These are phyloP conservation scores for Blastomyces percursus DNA, from an alignment of 2,329 filamentous ascomycete genomes.

Conservation along the genomic window DNA sequence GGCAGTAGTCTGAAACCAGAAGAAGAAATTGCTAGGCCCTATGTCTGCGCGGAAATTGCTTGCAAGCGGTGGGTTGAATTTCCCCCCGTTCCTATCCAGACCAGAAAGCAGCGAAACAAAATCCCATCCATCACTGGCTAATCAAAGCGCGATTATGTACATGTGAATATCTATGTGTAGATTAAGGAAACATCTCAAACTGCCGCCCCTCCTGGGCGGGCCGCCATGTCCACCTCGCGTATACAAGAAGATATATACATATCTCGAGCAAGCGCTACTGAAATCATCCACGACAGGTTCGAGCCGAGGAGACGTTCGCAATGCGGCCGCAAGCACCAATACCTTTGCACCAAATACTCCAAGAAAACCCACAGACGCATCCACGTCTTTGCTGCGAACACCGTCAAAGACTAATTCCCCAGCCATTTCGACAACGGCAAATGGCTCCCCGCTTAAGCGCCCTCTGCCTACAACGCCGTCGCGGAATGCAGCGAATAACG, in stretches of 20 bases:
- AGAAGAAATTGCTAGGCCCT: constrained; percentile 75
- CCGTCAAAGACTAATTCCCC: constrained; percentile 6
- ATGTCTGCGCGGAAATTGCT: constrained; percentile 79
- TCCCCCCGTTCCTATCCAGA: background rate
- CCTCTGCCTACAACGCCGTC: background rate
- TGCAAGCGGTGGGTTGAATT: constrained; percentile 57
- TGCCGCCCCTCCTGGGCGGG: constrained; percentile 63
- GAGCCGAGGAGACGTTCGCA: constrained; percentile 22
- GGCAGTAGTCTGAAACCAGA: constrained; percentile 70
- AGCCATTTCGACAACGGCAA: constrained; percentile 7
- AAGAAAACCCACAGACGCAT: constrained; percentile 20
- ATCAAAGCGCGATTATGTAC: too few species aligned
- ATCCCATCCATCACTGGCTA: background rate
- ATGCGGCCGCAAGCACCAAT: background rate
- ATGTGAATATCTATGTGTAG: constrained; percentile 32
- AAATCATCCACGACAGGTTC: constrained; percentile 22
- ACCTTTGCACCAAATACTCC: constrained; percentile 17
- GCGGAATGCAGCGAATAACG: constrained; percentile 7
- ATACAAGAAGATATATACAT: constrained; percentile 73
- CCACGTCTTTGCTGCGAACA: constrained; percentile 10
- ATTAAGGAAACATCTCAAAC: constrained; percentile 62
- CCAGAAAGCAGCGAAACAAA: background rate
- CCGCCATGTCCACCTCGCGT: constrained; percentile 68
- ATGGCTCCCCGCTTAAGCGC: background rate
- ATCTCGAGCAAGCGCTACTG: constrained; percentile 61